Evolutionary conservation across 2,329 filamentous ascomycete species (phyloP), one percentile per base, ranked within the genome.

Genomic region (Cylindrodendrum hubeiense): DNA sequence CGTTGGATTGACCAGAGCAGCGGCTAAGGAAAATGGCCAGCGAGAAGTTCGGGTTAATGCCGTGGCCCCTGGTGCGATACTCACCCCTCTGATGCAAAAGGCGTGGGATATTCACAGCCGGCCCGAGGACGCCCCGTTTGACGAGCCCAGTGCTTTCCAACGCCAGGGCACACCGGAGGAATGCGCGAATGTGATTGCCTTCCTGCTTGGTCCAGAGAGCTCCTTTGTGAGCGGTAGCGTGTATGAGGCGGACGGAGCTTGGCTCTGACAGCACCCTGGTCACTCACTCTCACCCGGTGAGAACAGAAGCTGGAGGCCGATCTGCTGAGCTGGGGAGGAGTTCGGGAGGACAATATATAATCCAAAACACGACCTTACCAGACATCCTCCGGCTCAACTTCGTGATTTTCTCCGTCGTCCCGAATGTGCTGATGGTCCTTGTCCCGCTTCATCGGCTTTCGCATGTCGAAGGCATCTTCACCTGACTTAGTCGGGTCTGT

Each of bases 401-500:
- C 86, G 77, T 93, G 90, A 63, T 89, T 85, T 83, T 96, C 92
- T 19, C 96, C 96, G 72, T 95, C 89, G 58, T 91, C 88, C 69
- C 96, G 88, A 51, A 97, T 86, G 79, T 97, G 93, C 78, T 93
- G 87, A 63, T 86, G 82, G 60, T 91, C 87, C 78, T 86, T 88
- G 81, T 99, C 96, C 75, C 95, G 88, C 80, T 88, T 92, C 82
- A 95, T 89, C 39, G 94, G 89, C 79, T 98, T 98, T 70, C 96
- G 89, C 96, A 99, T 99, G 82, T 99, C 96, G 78, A 93, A 96
- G 19, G 95, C 96, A 83, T 98, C 95, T 80, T 97, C 94, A 54
- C 89, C 88, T 17, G 83, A 83, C 65, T 87, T 84, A 10, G 85
- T 88, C 4, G 89, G 88, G 58, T 89, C 87, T 57, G 83, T 86